Conservation (phyloP, 2,329 filamentous ascomycete genomes). For the Aspergillus niger region DNA sequence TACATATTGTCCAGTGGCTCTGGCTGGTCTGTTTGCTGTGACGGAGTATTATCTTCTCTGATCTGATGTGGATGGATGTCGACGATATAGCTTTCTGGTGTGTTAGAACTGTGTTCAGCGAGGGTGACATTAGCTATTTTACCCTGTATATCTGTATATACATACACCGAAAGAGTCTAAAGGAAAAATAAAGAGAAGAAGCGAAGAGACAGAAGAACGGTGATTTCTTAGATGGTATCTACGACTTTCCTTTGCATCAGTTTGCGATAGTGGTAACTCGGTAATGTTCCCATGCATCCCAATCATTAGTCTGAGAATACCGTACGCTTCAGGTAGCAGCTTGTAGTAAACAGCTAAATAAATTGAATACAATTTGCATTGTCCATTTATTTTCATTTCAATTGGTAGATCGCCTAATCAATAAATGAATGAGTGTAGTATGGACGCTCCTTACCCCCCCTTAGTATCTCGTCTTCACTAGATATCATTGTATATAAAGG, state of each 20-base stretch:
- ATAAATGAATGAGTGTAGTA: too few species aligned
- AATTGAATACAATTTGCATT: too few species aligned
- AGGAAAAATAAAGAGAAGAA: neutral
- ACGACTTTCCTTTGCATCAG: neutral
- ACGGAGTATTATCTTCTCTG: neutral
- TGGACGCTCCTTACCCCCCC: too few species aligned
- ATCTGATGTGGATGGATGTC: neutral
- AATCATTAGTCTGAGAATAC: too few species aligned
- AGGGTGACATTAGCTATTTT: neutral
- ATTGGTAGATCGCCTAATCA: too few species aligned
- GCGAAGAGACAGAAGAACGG: neutral
- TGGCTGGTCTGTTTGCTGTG: neutral
- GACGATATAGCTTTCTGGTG: neutral
- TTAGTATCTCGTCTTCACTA: too few species aligned
- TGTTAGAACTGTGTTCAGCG: neutral
- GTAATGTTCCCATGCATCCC: too few species aligned
- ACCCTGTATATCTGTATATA: constrained; percentile 7
- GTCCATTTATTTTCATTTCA: too few species aligned
- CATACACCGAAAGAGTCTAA: neutral
- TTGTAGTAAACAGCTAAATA: too few species aligned
- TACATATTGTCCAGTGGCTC: constrained; percentile 5
- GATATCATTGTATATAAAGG: too few species aligned
- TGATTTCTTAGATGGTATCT: neutral
- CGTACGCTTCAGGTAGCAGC: too few species aligned
- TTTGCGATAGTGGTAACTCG: neutral